These are phyloP conservation scores for Aaosphaeria arxii DNA, from an alignment of 2,329 filamentous ascomycete genomes.

Conservation along the genomic window DNA sequence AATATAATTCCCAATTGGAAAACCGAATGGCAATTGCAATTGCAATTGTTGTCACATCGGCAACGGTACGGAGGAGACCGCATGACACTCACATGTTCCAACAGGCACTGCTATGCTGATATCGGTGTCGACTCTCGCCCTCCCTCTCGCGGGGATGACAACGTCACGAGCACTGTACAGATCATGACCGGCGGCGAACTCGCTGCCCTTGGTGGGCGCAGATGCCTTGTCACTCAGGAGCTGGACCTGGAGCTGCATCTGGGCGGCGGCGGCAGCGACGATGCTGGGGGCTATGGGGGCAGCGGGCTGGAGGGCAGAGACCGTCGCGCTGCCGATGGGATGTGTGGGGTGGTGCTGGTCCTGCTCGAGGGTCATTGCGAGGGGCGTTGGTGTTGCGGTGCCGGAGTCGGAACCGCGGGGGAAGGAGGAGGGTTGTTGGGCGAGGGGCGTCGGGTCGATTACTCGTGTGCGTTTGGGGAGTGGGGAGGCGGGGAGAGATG, in stretches of 20 bases:
- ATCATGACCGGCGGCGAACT: constrained; percentile 91
- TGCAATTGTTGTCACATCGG: neutral
- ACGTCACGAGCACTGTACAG: constrained; percentile 75
- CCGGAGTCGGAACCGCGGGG: constrained; percentile 27
- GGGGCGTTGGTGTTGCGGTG: constrained; percentile 34
- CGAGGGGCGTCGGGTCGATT: constrained; percentile 39
- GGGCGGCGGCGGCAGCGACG: constrained; percentile 25
- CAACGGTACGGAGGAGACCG: neutral
- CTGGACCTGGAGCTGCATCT: constrained; percentile 74
- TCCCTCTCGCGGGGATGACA: constrained; percentile 75
- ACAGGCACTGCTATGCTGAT: constrained; percentile 87
- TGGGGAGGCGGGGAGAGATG: constrained; percentile 67
- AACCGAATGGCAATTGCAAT: neutral
- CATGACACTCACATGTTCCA: constrained; percentile 70
- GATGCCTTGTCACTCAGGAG: constrained; percentile 78
- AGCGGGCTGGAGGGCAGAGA: constrained; percentile 10
- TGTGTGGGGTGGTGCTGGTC: constrained; percentile 7
- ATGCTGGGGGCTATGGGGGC: constrained; percentile 20
- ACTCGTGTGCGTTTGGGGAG: constrained; percentile 79
- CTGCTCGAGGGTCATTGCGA: constrained; percentile 8
- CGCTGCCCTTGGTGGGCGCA: constrained; percentile 83
- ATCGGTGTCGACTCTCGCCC: constrained; percentile 85
- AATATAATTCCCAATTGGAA: neutral
- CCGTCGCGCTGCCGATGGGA: constrained; percentile 13
- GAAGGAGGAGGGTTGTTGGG: constrained; percentile 21